These are phyloP conservation scores for Skeletonema potamos DNA, from an alignment of 108 stramenopile genomes.

Conservation along the genomic window DNA sequence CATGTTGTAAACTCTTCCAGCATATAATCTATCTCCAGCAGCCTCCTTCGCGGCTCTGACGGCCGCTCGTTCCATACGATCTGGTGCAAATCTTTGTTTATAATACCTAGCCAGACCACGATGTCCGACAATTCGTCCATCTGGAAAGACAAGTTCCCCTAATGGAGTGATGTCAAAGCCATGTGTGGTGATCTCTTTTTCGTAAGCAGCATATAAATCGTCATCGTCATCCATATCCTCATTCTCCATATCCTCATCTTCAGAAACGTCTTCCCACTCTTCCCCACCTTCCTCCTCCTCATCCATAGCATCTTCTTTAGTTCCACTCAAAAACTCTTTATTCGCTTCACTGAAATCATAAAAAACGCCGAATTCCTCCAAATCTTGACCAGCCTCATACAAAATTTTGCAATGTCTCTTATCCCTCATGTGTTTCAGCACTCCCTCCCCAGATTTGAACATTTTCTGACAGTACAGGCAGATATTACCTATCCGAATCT, in stretches of 20 bases:
- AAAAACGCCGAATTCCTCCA: constrained; percentile 95
- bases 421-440: constrained; percentile 84
- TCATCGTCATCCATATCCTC: constrained; percentile 67
- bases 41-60: constrained; percentile 72
- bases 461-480: constrained; percentile 93
- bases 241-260: constrained; percentile 29
- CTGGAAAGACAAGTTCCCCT: constrained; percentile 86
- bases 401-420: constrained; percentile 86
- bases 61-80: constrained; percentile 42
- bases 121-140: constrained; percentile 88
- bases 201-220: constrained; percentile 73
- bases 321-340: constrained; percentile 45
- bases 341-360: constrained; percentile 90
- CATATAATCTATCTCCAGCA: constrained; percentile 76
- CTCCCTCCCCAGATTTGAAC: constrained; percentile 67
- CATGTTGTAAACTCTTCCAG: constrained; percentile 65
- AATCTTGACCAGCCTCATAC: constrained; percentile 88
- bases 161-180: constrained; percentile 88
- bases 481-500: constrained; percentile 89
- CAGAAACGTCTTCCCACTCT: neutral
- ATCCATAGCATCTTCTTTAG: constrained; percentile 22
- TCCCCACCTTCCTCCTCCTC: constrained; percentile 18
- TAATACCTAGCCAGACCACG: constrained; percentile 79
- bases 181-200: constrained; percentile 71
- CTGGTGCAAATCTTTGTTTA: constrained; percentile 73